A percentile compares a stretch with the other conserved stretches of the same genome.
Conservation (phyloP, 2,329 filamentous ascomycete species). For the Sporothrix schenckii region DNA sequence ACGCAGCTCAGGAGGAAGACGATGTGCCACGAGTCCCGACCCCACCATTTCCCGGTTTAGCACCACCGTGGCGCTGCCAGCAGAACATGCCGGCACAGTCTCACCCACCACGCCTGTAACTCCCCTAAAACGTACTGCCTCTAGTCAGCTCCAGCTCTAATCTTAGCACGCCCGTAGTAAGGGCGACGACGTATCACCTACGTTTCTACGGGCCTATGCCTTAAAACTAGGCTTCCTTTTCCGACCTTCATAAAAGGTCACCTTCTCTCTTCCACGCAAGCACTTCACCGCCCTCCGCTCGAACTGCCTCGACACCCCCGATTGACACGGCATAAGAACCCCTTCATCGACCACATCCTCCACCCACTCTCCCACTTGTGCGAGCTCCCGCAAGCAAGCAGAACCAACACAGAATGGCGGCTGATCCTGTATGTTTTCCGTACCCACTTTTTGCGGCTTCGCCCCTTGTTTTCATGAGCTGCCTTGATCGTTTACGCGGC, state of each 20-base stretch:
- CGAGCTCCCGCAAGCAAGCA: not conserved
- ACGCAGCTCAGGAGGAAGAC: slow-evolving; percentile 13
- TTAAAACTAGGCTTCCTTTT: slow-evolving; percentile 30
- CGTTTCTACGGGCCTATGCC: slow-evolving; percentile 27
- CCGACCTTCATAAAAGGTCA: slow-evolving; percentile 3
- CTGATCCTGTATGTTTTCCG: slow-evolving; percentile 32
- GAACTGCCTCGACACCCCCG: not conserved
- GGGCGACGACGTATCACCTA: slow-evolving; percentile 28
- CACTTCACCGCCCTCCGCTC: slow-evolving; percentile 10
- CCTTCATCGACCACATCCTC: slow-evolving; percentile 1
- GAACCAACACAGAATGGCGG: slow-evolving; percentile 26
- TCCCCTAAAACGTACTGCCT: not conserved
- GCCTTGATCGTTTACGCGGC: not conserved
- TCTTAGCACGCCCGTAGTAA: slow-evolving; percentile 21
- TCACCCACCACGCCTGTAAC: not conserved
- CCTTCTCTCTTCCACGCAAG: not conserved
- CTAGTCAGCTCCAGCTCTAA: not conserved
- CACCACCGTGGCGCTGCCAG: not conserved
- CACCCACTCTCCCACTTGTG: not conserved
- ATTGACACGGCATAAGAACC: slow-evolving; percentile 18
- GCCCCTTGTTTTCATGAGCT: slow-evolving; percentile 22
- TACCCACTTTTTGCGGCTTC: slow-evolving; percentile 28
- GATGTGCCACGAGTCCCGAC: slow-evolving; percentile 23
- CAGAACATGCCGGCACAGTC: not conserved
- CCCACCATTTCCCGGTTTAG: slow-evolving; percentile 14